Conservation (phyloP, 305 asterid genomes). For the Fraxinus sp. region DNA sequence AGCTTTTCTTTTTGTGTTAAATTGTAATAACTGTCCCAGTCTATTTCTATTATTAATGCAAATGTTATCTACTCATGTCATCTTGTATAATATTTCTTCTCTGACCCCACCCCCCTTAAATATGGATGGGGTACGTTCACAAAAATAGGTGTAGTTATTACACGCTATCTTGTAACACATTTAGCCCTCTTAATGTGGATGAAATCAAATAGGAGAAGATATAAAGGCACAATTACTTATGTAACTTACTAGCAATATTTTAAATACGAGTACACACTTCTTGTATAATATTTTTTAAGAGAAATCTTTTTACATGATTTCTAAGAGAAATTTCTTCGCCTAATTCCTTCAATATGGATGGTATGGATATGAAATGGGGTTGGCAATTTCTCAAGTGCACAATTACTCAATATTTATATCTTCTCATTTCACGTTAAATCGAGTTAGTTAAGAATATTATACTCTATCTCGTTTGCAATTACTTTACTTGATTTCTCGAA, state of each 20-base stretch:
- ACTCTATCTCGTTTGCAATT: conserved; percentile 12
- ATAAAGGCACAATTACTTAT: not conserved
- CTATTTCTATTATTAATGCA: conserved; percentile 27
- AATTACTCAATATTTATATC: conserved; percentile 16
- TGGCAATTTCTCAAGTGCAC: not conserved
- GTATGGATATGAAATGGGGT: conserved; percentile 8
- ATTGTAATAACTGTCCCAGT: conserved; percentile 24
- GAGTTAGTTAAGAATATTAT: not conserved
- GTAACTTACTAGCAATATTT: no score
- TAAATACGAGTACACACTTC: no score
- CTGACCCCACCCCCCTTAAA: not conserved
- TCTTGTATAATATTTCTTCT: conserved; percentile 16
- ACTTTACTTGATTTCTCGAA: conserved; percentile 16
- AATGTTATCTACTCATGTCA: conserved; percentile 28
- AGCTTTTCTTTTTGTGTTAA: conserved; percentile 33
- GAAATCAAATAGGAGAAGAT: no score
- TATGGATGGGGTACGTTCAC: conserved; percentile 21
- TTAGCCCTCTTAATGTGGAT: not conserved
- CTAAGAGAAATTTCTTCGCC: conserved; percentile 6
- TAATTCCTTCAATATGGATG: conserved; percentile 26
- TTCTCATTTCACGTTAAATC: not conserved
- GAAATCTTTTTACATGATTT: no score
- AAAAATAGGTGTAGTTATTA: not conserved
- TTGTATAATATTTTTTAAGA: no score
- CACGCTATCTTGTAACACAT: not conserved